phyloP scores from a whole-genome alignment of 352 stramenopile genomes.

The Phytophthora hybrid region DNA sequence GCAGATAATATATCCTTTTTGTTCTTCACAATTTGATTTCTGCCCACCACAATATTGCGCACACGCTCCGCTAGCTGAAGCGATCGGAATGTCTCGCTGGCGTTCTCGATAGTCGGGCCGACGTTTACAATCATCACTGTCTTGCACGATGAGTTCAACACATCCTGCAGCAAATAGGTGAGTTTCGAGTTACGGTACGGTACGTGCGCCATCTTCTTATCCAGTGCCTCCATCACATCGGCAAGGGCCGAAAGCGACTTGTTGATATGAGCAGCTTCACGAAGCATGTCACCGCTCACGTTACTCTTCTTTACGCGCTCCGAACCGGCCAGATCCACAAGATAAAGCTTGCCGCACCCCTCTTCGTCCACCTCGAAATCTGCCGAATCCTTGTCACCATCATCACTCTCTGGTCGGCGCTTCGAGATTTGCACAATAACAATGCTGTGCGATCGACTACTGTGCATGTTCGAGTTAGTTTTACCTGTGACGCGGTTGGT shows the following conservation, averaged over 20 bases:
- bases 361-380: conserved; percentile 46
- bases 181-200: conserved; percentile 99
- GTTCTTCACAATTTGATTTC: conserved; percentile 86
- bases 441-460: conserved; percentile 93
- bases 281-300: conserved; percentile 84
- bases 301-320: conserved; percentile 94
- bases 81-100: conserved; percentile 88
- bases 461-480: conserved; percentile 92
- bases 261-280: conserved; percentile 87
- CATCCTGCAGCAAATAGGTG: conserved; percentile 97
- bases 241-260: conserved; percentile 93
- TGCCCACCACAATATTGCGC: conserved; percentile 79
- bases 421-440: conserved; percentile 93
- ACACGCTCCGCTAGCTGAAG: conserved; percentile 89
- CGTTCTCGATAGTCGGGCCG: conserved; percentile 82
- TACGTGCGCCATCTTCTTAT: conserved; percentile 93
- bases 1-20: conserved; percentile 89
- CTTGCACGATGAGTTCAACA: conserved; percentile 91
- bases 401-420: conserved; percentile 40
- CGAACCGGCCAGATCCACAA: conserved; percentile 94
- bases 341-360: conserved; percentile 90
- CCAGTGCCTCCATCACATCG: conserved; percentile 93
- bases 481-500: conserved; percentile 83
- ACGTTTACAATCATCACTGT: conserved; percentile 96
- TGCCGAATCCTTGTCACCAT: conserved; percentile 34